phyloP scores from a whole-genome alignment of 2,329 filamentous ascomycete genomes.

The Pseudogymnoascus sp. region DNA sequence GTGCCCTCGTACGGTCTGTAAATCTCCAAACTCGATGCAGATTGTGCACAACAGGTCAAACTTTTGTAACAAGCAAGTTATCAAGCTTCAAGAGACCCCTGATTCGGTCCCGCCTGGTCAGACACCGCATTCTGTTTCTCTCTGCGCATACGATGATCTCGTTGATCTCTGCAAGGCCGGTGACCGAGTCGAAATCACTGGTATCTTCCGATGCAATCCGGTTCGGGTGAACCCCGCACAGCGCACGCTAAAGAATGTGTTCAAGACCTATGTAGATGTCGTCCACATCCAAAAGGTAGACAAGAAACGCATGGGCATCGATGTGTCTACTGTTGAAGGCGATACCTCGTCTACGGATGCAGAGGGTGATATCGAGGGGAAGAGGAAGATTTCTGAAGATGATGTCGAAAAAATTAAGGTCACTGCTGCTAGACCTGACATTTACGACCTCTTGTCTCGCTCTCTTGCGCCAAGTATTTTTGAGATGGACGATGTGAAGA shows the following conservation, averaged over 20 bases:
- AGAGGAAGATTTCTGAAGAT: constrained; percentile 73
- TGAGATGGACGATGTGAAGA: constrained; percentile 98
- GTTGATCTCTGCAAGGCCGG: constrained; percentile 98
- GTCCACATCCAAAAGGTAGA: constrained; percentile 95
- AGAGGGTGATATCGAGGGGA: constrained; percentile 69
- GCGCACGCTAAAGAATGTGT: constrained; percentile 85
- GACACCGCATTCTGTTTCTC: constrained; percentile 92
- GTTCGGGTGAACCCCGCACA: constrained; percentile 92
- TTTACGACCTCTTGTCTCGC: constrained; percentile 86
- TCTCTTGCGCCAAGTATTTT: constrained; percentile 93
- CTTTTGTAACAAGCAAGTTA: constrained; percentile 96
- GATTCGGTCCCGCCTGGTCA: constrained; percentile 92
- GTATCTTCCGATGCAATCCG: constrained; percentile 91
- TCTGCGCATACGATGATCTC: constrained; percentile 93
- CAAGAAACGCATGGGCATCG: constrained; percentile 86
- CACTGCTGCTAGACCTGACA: constrained; percentile 71
- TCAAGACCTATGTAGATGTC: constrained; percentile 96
- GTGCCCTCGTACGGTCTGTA: constrained; percentile 77
- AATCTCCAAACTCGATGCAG: constrained; percentile 90
- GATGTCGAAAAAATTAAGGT: constrained; percentile 84
- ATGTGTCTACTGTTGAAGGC: constrained; percentile 78
- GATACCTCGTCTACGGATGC: constrained; percentile 53
- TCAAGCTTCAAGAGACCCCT: constrained; percentile 96
- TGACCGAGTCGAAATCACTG: constrained; percentile 91
- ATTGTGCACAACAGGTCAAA: constrained; percentile 93